Base-by-base conservation (phyloP, 1,284 basidiomycete genomes). In the Leccinum fallax region DNA sequence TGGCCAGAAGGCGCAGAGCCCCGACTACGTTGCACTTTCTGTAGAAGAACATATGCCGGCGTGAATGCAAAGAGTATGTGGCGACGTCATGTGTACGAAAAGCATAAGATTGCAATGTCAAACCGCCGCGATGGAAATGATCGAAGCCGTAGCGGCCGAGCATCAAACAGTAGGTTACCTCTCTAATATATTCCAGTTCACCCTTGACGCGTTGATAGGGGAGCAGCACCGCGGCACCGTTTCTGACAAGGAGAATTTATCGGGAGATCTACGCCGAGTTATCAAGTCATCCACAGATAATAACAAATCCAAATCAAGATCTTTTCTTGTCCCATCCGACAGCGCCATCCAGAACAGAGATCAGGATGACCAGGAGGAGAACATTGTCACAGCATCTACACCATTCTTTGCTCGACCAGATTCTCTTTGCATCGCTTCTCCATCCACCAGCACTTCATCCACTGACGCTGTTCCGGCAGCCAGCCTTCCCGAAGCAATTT, bases 31-130 rank as follows among this genome's bases (percentile, higher is more conserved):
- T 93, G 90, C 75, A 92, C 91, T 1, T 92, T 93, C 70, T 93
- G 90, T 68, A 79, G 90, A 63, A 81, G 90, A 64, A 88, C 85
- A 4, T 93, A 93, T 67, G 88, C 89, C 4, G 90, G 90, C 10
- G 88, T 91, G 28, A 93, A 93, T 70, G 91, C 90, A 9, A 92
- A 93, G 74, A 92, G 90, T 67, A 93, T 93, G 90, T 93, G 91
- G 90, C 78, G 91, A 61, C 81, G 90, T 60, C 90, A 93, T 73
- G 90, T 93, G 19, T 91, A 88, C 65, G 90, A 93, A 75, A 93
- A 93, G 69, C 90, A 93, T 74, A 92, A 90, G 75, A 90, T 93
- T 68, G 88, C 90, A 34, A 93, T 93, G 90, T 81, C 89, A 40
- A 93, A 93, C 68, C 81, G 90, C 46, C 84, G 90, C 58, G 90